Evolutionary conservation across 2,329 filamentous ascomycete genomes (phyloP).

Genomic region (Fusarium foetens): DNA sequence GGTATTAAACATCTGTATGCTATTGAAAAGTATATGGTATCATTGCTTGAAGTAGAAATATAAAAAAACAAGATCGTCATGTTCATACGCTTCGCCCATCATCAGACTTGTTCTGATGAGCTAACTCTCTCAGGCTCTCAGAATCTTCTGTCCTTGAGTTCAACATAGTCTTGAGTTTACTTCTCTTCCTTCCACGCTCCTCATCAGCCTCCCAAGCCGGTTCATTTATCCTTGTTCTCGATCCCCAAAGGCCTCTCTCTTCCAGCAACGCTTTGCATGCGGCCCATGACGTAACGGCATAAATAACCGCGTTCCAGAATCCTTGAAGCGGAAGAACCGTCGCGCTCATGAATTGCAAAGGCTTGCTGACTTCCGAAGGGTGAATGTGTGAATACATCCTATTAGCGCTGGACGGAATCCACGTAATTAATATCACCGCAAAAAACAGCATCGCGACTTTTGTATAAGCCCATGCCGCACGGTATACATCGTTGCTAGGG

Average conservation of each 20-base stretch:
- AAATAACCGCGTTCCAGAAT: conserved; percentile 1
- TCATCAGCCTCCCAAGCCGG: neutral
- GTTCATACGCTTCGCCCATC: neutral
- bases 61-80: accelerated
- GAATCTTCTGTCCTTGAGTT: neutral
- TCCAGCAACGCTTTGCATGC: neutral
- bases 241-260: neutral
- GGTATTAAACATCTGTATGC: neutral
- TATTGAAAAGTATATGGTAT: neutral
- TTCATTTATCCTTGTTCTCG: neutral
- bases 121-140: neutral
- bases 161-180: neutral
- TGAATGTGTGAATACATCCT: conserved; percentile 7
- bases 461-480: conserved; percentile 3
- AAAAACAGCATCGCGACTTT: conserved; percentile 12
- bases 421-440: neutral
- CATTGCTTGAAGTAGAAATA: neutral
- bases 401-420: conserved; percentile 4
- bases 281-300: neutral
- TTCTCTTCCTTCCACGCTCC: neutral
- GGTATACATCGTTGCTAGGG: neutral
- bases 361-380: neutral
- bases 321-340: neutral
- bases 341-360: conserved; percentile 6
- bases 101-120: neutral